Evolutionary conservation across 139 green algal species (phyloP).

Genomic region (Chlorella sp.): DNA sequence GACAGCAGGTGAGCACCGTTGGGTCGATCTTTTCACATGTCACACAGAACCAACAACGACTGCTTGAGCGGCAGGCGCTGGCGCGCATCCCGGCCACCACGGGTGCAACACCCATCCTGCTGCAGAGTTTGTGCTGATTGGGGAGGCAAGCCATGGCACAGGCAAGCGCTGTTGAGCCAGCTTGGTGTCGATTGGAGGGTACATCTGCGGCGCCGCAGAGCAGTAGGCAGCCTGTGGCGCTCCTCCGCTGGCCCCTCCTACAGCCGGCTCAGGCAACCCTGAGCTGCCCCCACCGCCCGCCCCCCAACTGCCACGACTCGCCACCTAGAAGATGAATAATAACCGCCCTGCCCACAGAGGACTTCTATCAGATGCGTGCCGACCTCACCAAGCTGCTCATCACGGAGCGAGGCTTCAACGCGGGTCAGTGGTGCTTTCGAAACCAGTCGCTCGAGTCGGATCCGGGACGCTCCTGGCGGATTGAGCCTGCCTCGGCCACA

Average conservation of each 20-base stretch:
- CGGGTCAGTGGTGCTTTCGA: background rate
- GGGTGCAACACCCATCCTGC: background rate
- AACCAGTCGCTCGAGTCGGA: too few relatives aligned
- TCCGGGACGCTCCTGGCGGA: too few relatives aligned
- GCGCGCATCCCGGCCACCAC: background rate
- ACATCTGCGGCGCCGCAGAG: background rate
- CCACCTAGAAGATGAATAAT: background rate
- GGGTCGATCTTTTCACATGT: too few relatives aligned
- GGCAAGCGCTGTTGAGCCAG: background rate
- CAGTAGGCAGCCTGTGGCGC: background rate
- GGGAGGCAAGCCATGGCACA: constrained; percentile 69
- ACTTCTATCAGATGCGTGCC: constrained; percentile 66
- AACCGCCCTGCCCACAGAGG: background rate
- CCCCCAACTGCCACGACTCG: background rate
- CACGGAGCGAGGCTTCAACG: constrained; percentile 34
- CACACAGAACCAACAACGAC: background rate
- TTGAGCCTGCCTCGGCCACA: background rate
- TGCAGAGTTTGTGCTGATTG: constrained; percentile 50
- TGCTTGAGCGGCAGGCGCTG: background rate
- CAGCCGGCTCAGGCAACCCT: too few relatives aligned
- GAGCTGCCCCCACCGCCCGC: too few relatives aligned
- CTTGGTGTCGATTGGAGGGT: background rate
- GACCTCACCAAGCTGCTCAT: constrained; percentile 67
- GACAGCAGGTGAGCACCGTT: too few relatives aligned
- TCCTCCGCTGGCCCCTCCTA: too few relatives aligned